Conservation (phyloP, 768 basidiomycete genomes). For the Boletus rubroflammeus region DNA sequence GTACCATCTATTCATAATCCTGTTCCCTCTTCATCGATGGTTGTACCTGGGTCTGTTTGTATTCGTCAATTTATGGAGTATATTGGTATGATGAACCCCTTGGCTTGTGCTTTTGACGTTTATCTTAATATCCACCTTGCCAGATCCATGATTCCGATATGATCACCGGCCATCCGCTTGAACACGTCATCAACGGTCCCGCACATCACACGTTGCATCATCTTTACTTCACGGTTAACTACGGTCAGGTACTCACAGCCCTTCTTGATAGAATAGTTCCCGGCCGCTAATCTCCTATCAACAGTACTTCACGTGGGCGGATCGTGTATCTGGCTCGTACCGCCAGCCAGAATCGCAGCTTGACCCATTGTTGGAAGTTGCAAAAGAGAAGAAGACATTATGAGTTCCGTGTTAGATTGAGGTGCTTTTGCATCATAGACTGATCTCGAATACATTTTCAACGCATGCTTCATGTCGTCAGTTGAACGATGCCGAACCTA, state of each 20-base stretch:
- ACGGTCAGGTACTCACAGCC: conserved; percentile 69
- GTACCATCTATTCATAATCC: conserved; percentile 86
- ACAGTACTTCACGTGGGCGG: conserved; percentile 97
- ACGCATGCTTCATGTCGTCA: neutral
- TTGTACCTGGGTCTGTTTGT: conserved; percentile 86
- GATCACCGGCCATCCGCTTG: conserved; percentile 87
- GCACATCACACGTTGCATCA: conserved; percentile 98
- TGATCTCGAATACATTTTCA: conserved; percentile 7
- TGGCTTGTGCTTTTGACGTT: neutral
- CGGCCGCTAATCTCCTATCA: conserved; percentile 17
- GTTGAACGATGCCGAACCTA: neutral
- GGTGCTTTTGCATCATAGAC: conserved; percentile 7
- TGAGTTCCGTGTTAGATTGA: neutral
- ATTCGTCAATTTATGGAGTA: conserved; percentile 90
- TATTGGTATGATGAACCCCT: conserved; percentile 56
- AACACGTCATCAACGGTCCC: conserved; percentile 93
- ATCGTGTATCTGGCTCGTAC: conserved; percentile 80
- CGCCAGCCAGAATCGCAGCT: conserved; percentile 79
- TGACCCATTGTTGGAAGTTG: conserved; percentile 75
- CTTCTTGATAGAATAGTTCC: neutral
- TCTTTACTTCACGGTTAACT: conserved; percentile 95
- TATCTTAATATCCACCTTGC: neutral
- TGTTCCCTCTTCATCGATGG: conserved; percentile 87
- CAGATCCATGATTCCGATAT: conserved; percentile 99
- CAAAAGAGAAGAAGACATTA: conserved; percentile 30